A percentile compares a stretch with the other conserved stretches of the same genome.
These are phyloP conservation scores for Sporothrix euskadiensis DNA, from an alignment of 2,329 filamentous ascomycete genomes.

Conservation along the genomic window DNA sequence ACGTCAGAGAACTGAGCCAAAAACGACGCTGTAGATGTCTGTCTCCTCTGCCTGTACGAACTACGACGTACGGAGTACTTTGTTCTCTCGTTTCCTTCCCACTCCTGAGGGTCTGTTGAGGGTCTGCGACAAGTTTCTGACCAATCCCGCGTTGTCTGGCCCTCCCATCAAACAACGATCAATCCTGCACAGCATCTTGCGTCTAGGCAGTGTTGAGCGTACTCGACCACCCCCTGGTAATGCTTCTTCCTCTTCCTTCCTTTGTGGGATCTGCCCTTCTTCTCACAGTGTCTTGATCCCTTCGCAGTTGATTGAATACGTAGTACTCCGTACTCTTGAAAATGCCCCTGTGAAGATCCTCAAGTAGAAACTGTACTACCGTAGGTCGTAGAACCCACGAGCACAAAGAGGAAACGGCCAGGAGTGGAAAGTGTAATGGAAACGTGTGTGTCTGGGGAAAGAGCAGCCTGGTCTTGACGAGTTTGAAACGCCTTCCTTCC, in stretches of 20 bases:
- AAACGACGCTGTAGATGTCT: too few relatives aligned
- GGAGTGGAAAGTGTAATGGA: conserved; percentile 10
- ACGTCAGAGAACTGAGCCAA: conserved; percentile 14
- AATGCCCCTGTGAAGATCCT: conserved; percentile 2
- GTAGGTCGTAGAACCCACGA: neutral
- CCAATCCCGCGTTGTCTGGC: conserved; percentile 36
- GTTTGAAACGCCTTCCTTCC: conserved; percentile 24
- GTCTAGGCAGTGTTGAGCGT: conserved; percentile 3
- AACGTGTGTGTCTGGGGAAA: conserved; percentile 20
- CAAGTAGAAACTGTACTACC: neutral
- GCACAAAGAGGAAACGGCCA: conserved; percentile 14
- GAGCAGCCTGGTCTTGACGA: conserved; percentile 23
- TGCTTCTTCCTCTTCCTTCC: neutral
- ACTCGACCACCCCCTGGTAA: neutral
- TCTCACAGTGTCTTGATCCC: neutral
- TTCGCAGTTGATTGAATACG: neutral
- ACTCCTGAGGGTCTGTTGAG: neutral
- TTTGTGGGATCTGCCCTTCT: neutral
- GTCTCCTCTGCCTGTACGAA: neutral
- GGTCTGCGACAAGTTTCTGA: conserved; percentile 11
- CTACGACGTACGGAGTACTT: too few relatives aligned
- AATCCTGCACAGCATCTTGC: conserved; percentile 30
- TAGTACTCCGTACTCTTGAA: neutral
- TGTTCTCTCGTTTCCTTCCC: neutral
- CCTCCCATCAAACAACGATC: conserved; percentile 40